Evolutionary conservation across 2,329 filamentous ascomycete species (phyloP).

Genomic region (Pyricularia sp.): DNA sequence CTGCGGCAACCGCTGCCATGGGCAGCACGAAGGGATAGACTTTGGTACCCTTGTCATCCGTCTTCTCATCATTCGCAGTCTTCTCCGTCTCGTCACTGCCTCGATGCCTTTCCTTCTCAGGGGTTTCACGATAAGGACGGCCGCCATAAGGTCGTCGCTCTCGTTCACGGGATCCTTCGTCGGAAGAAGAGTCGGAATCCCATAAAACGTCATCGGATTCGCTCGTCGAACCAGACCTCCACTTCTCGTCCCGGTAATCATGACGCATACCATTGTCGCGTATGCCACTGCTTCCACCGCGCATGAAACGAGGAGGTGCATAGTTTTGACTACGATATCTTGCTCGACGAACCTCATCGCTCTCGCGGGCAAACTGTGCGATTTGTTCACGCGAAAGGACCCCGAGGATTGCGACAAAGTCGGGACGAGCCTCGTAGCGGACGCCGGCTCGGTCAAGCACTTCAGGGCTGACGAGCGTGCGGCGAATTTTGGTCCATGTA

Average conservation of each 20-base stretch:
- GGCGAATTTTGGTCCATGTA: constrained; percentile 45
- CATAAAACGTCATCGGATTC: constrained; percentile 14
- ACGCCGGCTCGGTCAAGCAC: constrained; percentile 41
- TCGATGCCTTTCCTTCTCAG: not conserved
- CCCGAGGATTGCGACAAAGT: constrained; percentile 48
- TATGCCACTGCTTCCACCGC: not conserved
- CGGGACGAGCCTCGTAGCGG: constrained; percentile 46
- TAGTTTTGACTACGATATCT: constrained; percentile 16
- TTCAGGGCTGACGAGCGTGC: constrained; percentile 43
- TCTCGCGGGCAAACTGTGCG: constrained; percentile 34
- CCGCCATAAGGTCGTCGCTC: constrained; percentile 5
- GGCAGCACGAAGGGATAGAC: constrained; percentile 27
- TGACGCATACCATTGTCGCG: constrained; percentile 5
- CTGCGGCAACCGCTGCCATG: constrained; percentile 15
- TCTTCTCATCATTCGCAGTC: constrained; percentile 6
- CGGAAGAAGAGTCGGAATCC: constrained; percentile 16
- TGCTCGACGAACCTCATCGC: constrained; percentile 30
- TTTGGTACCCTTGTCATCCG: constrained; percentile 7
- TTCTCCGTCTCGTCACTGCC: not conserved
- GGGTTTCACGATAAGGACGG: constrained; percentile 3
- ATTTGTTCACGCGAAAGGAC: constrained; percentile 39
- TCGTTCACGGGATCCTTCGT: constrained; percentile 6
- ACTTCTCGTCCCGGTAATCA: constrained; percentile 10
- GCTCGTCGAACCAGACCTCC: constrained; percentile 7
- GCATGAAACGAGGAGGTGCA: not conserved